Evolutionary conservation across 1,284 basidiomycete species (phyloP).

Genomic region (Austropuccinia psidii): DNA sequence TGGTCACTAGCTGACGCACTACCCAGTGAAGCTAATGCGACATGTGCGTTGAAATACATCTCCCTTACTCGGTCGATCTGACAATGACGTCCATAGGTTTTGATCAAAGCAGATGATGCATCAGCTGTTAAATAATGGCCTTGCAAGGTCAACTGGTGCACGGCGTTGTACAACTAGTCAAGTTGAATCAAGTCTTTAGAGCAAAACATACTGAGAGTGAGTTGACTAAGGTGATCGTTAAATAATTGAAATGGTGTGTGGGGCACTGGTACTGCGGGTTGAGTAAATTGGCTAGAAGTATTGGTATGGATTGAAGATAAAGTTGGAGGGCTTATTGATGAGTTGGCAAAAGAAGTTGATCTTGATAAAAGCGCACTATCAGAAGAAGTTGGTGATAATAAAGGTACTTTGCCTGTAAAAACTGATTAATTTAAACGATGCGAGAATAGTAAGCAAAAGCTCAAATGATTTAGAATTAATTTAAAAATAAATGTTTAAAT

Average conservation of each 20-base stretch:
- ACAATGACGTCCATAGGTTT: constrained; percentile 18
- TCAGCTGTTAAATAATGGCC: constrained; percentile 32
- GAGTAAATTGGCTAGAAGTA: background rate
- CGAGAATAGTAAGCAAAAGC: too few relatives aligned
- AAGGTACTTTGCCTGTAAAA: too few relatives aligned
- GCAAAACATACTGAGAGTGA: constrained; percentile 29
- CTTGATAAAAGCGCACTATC: too few relatives aligned
- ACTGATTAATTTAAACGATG: too few relatives aligned
- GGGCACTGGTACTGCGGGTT: background rate
- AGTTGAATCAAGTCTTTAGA: constrained; percentile 18
- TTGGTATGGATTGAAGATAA: too few relatives aligned
- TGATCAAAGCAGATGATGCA: constrained; percentile 27
- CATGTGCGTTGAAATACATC: constrained; percentile 34
- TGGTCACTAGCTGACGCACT: background rate
- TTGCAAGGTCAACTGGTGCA: constrained; percentile 7
- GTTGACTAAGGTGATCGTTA: constrained; percentile 34
- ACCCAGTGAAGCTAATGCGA: constrained; percentile 17
- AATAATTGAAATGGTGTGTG: constrained; percentile 24
- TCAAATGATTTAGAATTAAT: too few relatives aligned
- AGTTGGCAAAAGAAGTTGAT: too few relatives aligned
- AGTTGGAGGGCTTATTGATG: too few relatives aligned
- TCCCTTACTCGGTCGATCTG: constrained; percentile 31
- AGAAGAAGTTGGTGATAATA: too few relatives aligned
- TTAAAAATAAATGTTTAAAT: too few relatives aligned
- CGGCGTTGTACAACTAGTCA: constrained; percentile 1